Percentiles rank a stretch among this genome's conserved stretches.
phyloP scores from a whole-genome alignment of 1,139 yeast species.

The Protomyces inundatus region DNA sequence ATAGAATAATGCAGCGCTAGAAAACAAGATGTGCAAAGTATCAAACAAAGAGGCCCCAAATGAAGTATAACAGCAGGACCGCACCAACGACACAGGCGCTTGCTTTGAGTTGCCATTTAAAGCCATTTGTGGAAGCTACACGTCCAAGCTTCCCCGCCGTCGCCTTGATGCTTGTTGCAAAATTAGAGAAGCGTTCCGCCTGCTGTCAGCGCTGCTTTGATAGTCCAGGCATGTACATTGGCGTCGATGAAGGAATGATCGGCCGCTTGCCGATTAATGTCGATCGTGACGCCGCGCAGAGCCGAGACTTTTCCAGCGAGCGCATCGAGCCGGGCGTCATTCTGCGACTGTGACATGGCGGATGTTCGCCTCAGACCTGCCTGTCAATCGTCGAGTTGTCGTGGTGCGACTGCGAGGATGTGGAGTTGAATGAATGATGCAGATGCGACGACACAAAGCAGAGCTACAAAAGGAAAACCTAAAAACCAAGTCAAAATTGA shows the following conservation, averaged over 20 bases:
- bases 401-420: not conserved
- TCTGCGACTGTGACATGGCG: constrained; percentile 38
- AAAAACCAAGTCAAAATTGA: not conserved
- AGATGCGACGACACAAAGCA: not conserved
- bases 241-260: constrained; percentile 53
- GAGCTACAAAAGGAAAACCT: not conserved
- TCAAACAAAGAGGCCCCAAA: constrained; percentile 46
- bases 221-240: constrained; percentile 8
- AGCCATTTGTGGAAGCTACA: constrained; percentile 11
- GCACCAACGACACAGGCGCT: constrained; percentile 16
- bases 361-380: too few species aligned
- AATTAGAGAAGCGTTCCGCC: constrained; percentile 20
- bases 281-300: constrained; percentile 57
- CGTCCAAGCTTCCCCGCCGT: constrained; percentile 23
- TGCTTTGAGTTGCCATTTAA: constrained; percentile 15
- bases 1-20: not conserved
- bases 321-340: constrained; percentile 55
- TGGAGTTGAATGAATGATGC: not conserved
- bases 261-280: constrained; percentile 57
- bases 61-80: constrained; percentile 45
- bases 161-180: constrained; percentile 10
- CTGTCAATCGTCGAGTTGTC: too few species aligned
- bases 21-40: not conserved
- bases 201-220: constrained; percentile 15
- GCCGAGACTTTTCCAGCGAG: constrained; percentile 58